phyloP scores from a whole-genome alignment of 2,329 filamentous ascomycete species.

The Verticillium klebahnii region DNA sequence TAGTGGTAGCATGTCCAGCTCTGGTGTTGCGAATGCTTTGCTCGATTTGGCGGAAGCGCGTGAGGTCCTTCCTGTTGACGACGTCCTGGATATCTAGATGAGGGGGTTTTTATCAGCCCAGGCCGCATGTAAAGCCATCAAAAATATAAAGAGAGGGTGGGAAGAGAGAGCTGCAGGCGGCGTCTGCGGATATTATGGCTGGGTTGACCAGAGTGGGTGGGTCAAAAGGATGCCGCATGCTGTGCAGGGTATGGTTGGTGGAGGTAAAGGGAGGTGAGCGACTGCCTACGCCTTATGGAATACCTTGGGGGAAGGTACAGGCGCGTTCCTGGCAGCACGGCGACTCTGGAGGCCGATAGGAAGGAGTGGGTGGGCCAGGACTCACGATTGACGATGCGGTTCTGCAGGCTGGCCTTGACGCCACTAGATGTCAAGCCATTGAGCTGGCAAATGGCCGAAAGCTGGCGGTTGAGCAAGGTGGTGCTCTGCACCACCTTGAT shows the following conservation, averaged over 20 bases:
- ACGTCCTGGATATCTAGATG: constrained; percentile 36
- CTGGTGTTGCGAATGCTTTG: constrained; percentile 30
- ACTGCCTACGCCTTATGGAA: neutral
- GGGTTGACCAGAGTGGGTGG: too few relatives aligned
- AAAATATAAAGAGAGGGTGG: too few relatives aligned
- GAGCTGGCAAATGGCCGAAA: constrained; percentile 70
- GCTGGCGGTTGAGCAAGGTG: constrained; percentile 53
- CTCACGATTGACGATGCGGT: constrained; percentile 74
- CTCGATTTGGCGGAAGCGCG: constrained; percentile 38
- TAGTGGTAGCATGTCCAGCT: constrained; percentile 1
- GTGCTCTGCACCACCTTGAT: constrained; percentile 38
- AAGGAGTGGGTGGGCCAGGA: constrained; percentile 19
- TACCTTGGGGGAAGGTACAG: neutral
- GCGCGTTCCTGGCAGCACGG: constrained; percentile 1
- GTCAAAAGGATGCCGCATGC: too few relatives aligned
- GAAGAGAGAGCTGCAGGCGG: too few relatives aligned
- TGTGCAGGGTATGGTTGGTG: neutral
- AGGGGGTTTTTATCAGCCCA: constrained; percentile 1
- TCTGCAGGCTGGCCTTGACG: constrained; percentile 78
- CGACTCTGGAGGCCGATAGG: constrained; percentile 2
- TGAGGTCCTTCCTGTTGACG: constrained; percentile 28
- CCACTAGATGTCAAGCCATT: constrained; percentile 76
- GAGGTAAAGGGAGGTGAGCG: neutral
- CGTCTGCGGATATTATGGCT: too few relatives aligned
- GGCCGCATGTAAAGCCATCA: neutral